These are phyloP conservation scores for Brassica incana DNA, from an alignment of 345 rosid species.

Conservation along the genomic window DNA sequence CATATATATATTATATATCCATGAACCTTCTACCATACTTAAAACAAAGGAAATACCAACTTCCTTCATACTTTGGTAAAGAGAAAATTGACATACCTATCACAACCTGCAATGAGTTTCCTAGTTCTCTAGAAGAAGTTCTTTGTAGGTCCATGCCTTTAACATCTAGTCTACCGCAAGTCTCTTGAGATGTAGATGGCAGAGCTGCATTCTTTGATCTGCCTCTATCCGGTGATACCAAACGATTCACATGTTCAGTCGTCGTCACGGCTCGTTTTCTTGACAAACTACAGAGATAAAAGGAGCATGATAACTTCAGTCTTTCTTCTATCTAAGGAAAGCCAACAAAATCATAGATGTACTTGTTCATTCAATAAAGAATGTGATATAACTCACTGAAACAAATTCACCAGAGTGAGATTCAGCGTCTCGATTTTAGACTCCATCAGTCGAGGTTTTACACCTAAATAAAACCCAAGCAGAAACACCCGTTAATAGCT, in stretches of 20 bases:
- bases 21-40: not conserved
- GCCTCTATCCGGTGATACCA: conserved; percentile 44
- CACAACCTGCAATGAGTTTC: conserved; percentile 61
- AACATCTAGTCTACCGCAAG: conserved; percentile 32
- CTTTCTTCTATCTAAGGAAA: not conserved
- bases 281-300: not conserved
- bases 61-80: not conserved
- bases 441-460: not conserved
- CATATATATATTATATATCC: not conserved
- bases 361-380: not conserved
- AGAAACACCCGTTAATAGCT: not conserved
- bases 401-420: not conserved
- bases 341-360: not conserved
- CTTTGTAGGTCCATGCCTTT: conserved; percentile 43
- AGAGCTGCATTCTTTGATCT: conserved; percentile 35
- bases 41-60: not conserved
- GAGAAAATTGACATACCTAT: not conserved
- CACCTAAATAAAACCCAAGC: not conserved
- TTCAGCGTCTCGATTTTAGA: not conserved
- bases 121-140: too few species aligned
- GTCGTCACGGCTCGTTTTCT: not conserved
- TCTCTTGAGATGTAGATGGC: conserved; percentile 47
- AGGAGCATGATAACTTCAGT: not conserved
- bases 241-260: conserved; percentile 30
- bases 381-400: not conserved